Evolutionary conservation across 1,139 yeast species (phyloP), one percentile per base, ranked within the genome.

Genomic region (Sugiyamaella xylanicola): DNA sequence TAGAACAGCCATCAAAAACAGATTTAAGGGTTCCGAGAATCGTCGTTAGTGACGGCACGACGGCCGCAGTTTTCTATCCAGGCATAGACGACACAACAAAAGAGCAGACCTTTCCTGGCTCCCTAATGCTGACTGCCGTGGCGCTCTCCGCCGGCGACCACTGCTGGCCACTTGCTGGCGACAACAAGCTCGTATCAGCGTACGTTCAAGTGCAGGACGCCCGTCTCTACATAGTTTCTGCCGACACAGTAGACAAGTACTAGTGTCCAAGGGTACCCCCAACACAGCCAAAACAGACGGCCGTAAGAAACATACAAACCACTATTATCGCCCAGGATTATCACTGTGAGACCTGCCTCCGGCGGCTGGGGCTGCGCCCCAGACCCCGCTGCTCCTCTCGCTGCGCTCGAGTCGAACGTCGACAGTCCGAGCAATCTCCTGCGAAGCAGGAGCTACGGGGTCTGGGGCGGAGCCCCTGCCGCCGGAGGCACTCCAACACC

Each of bases 181-280:
- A 46, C 32, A 41, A 40, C 27, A 22, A 37, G 1, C 27, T 41
- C 1, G 47, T 48, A 2, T 48, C 52, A 9, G 36, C 52, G 32
- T 48, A 48, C 27, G 32, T 42, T n/a, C 20, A 41, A 32, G 35
- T 48, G 20, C 52, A 48, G 32, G 25, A 41, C 29, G 20, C 52
- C 15, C 46, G 46, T n/a, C 25, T 48, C 39, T 48, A 48, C 39
- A 42, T 48, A 15, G 52, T 48, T 9, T n/a, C 22, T 8, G 52
- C 52, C 1, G 25, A 48, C 2, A 41, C 11, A 19, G 32, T 32
- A 2, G 46, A 41, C 22, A 48, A 41, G 36, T 48, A 48, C 29
- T 48, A 21, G n/a, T n/a, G n/a, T n/a, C n/a, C n/a, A n/a, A n/a
- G n/a, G n/a, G n/a, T n/a, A n/a, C n/a, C n/a, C n/a, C n/a, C n/a